phyloP scores from a whole-genome alignment of 2,329 filamentous ascomycete species.

The Scytalidium sp. region DNA sequence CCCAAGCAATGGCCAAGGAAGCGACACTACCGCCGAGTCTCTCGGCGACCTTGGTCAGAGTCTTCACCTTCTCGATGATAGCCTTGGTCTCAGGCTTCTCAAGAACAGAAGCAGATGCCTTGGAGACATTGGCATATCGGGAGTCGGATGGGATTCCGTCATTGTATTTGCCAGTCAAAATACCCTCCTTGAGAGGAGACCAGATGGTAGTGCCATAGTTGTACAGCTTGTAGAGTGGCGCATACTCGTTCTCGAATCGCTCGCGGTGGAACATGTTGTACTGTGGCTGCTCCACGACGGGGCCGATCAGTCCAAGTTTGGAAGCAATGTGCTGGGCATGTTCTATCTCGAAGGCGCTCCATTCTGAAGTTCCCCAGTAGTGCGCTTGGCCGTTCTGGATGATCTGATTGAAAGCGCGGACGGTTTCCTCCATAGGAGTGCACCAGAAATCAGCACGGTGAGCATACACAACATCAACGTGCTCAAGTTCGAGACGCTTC shows the following conservation, averaged over 20 bases:
- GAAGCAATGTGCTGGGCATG: slow-evolving; percentile 43
- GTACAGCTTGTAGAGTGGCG: slow-evolving; percentile 54
- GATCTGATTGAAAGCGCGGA: slow-evolving; percentile 66
- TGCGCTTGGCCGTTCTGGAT: slow-evolving; percentile 63
- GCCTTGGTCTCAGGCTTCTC: slow-evolving; percentile 36
- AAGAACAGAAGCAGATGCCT: slow-evolving; percentile 54
- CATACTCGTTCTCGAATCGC: slow-evolving; percentile 58
- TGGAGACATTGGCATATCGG: slow-evolving; percentile 54
- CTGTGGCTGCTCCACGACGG: slow-evolving; percentile 60
- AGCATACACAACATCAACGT: slow-evolving; percentile 67
- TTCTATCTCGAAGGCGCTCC: slow-evolving; percentile 53
- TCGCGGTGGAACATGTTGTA: slow-evolving; percentile 61
- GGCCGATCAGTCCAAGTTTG: slow-evolving; percentile 54
- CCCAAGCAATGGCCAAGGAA: slow-evolving; percentile 51
- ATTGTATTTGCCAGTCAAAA: slow-evolving; percentile 64
- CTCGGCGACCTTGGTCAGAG: slow-evolving; percentile 51
- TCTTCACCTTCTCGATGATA: slow-evolving; percentile 35
- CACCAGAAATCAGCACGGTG: slow-evolving; percentile 61
- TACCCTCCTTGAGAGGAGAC: slow-evolving; percentile 54
- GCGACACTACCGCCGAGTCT: slow-evolving; percentile 51
- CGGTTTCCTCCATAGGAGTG: slow-evolving; percentile 68
- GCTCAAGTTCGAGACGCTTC: slow-evolving; percentile 48
- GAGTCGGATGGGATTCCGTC: slow-evolving; percentile 45
- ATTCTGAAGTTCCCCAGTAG: slow-evolving; percentile 67
- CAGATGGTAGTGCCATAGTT: slow-evolving; percentile 59